Conservation (phyloP, 2,329 filamentous ascomycete genomes). For the Apiospora arundinis region DNA sequence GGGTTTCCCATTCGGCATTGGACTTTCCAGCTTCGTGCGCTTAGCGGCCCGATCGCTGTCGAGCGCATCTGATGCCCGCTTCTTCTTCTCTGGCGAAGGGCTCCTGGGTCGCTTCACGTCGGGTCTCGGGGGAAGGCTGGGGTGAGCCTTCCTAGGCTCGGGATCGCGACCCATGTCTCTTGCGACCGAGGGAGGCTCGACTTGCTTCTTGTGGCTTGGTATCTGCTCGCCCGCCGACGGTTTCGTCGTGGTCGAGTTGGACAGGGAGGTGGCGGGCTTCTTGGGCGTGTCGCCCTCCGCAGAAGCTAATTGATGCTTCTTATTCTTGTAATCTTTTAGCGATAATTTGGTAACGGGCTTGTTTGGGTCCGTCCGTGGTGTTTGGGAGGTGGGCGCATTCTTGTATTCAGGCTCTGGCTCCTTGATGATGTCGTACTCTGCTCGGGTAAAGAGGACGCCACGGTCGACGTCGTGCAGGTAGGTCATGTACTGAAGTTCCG, state of each 20-base stretch:
- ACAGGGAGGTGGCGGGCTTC: constrained; percentile 25
- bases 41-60: constrained; percentile 54
- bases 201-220: constrained; percentile 35
- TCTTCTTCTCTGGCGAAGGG: constrained; percentile 53
- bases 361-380: constrained; percentile 43
- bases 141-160: constrained; percentile 32
- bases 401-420: constrained; percentile 52
- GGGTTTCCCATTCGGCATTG: constrained; percentile 29
- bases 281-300: constrained; percentile 32
- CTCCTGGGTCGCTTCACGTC: constrained; percentile 41
- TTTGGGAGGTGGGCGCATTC: constrained; percentile 34
- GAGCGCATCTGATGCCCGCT: constrained; percentile 52
- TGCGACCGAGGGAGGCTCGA: constrained; percentile 25
- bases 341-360: constrained; percentile 59
- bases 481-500: constrained; percentile 62
- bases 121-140: constrained; percentile 31
- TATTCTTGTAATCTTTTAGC: constrained; percentile 65
- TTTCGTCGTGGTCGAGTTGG: constrained; percentile 30
- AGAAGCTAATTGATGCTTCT: constrained; percentile 43
- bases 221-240: constrained; percentile 36
- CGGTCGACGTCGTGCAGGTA: constrained; percentile 64
- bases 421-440: constrained; percentile 64
- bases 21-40: constrained; percentile 50
- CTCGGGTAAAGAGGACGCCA: constrained; percentile 61
- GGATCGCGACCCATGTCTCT: constrained; percentile 36